A percentile compares a stretch with the other conserved stretches of the same genome.
These are phyloP conservation scores for Umbelopsis vinacea DNA, from an alignment of 192 early-diverging fungal genomes.

Conservation along the genomic window DNA sequence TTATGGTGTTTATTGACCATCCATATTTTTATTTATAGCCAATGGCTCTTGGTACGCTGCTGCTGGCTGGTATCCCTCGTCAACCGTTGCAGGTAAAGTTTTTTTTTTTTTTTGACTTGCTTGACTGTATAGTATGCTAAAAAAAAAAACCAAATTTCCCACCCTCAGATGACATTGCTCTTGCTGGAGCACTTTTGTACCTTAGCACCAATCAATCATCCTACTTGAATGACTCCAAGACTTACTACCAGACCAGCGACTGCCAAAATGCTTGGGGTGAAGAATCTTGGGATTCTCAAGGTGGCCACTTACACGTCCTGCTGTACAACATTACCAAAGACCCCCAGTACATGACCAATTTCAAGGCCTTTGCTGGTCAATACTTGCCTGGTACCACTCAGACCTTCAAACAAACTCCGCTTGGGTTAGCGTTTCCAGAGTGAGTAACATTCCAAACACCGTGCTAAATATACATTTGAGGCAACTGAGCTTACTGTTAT, in stretches of 20 bases:
- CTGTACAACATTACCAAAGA: conserved; percentile 51
- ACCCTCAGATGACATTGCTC: conserved; percentile 48
- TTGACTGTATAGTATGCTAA: too few species aligned
- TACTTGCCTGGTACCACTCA: conserved; percentile 39
- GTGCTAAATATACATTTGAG: conserved; percentile 19
- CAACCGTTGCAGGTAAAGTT: background rate
- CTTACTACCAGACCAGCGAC: conserved; percentile 26
- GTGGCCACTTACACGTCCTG: conserved; percentile 44
- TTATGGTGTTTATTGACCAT: background rate
- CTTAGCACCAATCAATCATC: conserved; percentile 37
- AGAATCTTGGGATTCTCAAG: conserved; percentile 59
- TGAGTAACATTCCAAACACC: conserved; percentile 33
- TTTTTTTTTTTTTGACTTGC: background rate
- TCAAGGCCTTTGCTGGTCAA: conserved; percentile 38
- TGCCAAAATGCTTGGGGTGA: conserved; percentile 34
- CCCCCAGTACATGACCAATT: conserved; percentile 35
- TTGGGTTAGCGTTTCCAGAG: conserved; percentile 49
- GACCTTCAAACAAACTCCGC: conserved; percentile 48
- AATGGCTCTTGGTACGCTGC: conserved; percentile 29
- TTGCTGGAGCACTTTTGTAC: conserved; percentile 53
- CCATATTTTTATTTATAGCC: background rate
- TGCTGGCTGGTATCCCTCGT: conserved; percentile 44
- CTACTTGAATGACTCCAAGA: conserved; percentile 43
- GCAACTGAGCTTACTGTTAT: background rate
- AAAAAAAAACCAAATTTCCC: too few species aligned